Conservation (phyloP, 2,329 filamentous ascomycete genomes). For the Neodidymelliopsis sp. region DNA sequence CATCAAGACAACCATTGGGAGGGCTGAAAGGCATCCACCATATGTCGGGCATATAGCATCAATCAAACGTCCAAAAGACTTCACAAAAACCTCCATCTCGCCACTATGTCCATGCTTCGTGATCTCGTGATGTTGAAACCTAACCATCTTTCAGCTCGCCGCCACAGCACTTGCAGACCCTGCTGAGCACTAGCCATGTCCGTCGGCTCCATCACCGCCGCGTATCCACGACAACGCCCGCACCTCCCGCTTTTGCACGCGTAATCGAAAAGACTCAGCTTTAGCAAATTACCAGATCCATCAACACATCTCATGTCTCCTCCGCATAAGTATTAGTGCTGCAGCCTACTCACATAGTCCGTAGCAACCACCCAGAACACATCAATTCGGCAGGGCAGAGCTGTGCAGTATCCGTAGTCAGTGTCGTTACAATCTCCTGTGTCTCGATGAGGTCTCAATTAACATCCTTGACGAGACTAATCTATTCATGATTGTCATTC, state of each 20-base stretch:
- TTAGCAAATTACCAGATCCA: too few species aligned
- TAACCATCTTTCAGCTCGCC: background rate
- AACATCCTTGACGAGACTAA: too few species aligned
- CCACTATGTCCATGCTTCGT: background rate
- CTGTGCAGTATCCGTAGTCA: too few species aligned
- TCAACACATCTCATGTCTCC: too few species aligned
- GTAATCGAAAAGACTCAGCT: conserved; percentile 8
- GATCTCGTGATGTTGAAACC: background rate
- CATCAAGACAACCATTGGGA: conserved; percentile 34
- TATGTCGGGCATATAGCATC: conserved; percentile 37
- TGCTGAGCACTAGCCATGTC: conserved; percentile 3
- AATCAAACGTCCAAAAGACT: conserved; percentile 35
- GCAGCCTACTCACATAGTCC: too few species aligned
- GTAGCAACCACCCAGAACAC: too few species aligned
- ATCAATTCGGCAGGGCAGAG: too few species aligned
- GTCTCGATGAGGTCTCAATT: too few species aligned
- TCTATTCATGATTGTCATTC: background rate
- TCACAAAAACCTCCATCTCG: conserved; percentile 9
- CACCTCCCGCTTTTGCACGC: background rate
- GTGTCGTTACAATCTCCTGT: too few species aligned
- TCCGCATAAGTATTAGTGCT: too few species aligned
- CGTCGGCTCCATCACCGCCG: conserved; percentile 6
- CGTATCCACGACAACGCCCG: conserved; percentile 9
- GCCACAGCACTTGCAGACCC: background rate
- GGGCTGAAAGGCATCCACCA: conserved; percentile 32